Evolutionary conservation across 2,329 filamentous ascomycete genomes (phyloP).

Genomic region (Penicillium sp.): DNA sequence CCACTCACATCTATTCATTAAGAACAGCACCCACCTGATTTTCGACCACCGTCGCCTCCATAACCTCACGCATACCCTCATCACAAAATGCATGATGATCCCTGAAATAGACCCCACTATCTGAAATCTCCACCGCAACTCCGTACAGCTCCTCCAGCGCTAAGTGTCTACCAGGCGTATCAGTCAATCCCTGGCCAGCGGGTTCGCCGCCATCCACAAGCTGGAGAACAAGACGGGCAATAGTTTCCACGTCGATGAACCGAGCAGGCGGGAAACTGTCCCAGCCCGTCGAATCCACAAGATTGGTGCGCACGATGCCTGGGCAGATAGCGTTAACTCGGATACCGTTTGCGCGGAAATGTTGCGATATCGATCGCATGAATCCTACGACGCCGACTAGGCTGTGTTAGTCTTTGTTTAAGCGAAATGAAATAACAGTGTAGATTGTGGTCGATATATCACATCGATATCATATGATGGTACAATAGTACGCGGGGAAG

Average conservation of each 20-base stretch:
- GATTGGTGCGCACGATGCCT: conserved; percentile 29
- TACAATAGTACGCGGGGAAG: neutral
- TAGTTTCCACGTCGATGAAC: conserved; percentile 13
- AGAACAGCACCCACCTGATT: conserved; percentile 29
- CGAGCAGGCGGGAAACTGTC: conserved; percentile 15
- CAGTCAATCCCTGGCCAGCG: conserved; percentile 14
- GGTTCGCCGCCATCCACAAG: conserved; percentile 12
- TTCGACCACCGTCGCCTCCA: conserved; percentile 29
- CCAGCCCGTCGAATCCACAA: conserved; percentile 18
- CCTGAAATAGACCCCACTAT: conserved; percentile 16
- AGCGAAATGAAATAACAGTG: neutral
- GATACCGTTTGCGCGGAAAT: conserved; percentile 36
- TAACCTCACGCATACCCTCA: conserved; percentile 27
- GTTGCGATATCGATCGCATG: conserved; percentile 37
- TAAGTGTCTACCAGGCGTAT: conserved; percentile 8
- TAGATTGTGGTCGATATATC: neutral
- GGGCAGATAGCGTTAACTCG: conserved; percentile 37
- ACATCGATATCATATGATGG: neutral
- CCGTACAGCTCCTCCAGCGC: conserved; percentile 10
- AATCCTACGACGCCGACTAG: conserved; percentile 39
- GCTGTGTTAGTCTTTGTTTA: neutral
- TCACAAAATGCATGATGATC: conserved; percentile 16
- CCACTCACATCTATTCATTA: neutral
- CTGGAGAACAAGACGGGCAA: conserved; percentile 15
- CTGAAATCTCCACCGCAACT: conserved; percentile 18